Conservation (phyloP, 2,329 filamentous ascomycete genomes). For the Calonectria naviculata region DNA sequence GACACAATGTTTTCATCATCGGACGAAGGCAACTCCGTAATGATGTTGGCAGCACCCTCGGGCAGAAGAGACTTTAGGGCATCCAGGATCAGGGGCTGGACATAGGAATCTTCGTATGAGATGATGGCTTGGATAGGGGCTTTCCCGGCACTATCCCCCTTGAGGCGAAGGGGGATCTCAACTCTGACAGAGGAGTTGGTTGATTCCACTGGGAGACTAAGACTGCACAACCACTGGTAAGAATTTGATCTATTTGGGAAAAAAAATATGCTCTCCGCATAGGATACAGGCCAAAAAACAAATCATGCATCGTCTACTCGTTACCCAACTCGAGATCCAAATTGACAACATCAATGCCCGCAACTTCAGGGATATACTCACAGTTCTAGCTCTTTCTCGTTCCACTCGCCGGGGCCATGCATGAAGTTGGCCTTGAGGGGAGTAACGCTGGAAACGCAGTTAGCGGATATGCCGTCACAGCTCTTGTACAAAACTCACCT, state of each 20-base stretch:
- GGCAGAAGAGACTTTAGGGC: constrained; percentile 76
- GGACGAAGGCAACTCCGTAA: constrained; percentile 54
- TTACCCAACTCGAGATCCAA: constrained; percentile 20
- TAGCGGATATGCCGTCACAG: constrained; percentile 2
- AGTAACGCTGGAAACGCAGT: constrained; percentile 73
- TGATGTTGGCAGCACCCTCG: constrained; percentile 62
- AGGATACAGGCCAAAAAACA: constrained; percentile 44
- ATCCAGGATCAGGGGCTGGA: constrained; percentile 84
- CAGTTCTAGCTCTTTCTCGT: constrained; percentile 81
- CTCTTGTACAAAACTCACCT: constrained; percentile 66
- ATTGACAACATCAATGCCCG: constrained; percentile 29
- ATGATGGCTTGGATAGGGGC: constrained; percentile 72
- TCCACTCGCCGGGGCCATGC: constrained; percentile 72
- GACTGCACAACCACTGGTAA: constrained; percentile 47
- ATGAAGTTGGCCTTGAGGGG: constrained; percentile 94
- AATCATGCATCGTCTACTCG: constrained; percentile 32
- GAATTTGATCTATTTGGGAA: constrained; percentile 48
- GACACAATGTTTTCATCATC: constrained; percentile 49
- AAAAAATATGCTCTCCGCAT: constrained; percentile 32
- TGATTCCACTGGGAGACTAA: constrained; percentile 24
- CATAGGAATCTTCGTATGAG: constrained; percentile 88
- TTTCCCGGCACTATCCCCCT: constrained; percentile 22
- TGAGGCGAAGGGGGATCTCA: constrained; percentile 34
- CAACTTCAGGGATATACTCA: constrained; percentile 66
- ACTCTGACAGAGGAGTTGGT: constrained; percentile 26